Evolutionary conservation across 2,329 filamentous ascomycete genomes (phyloP).

Genomic region (Clonostachys byssicola): DNA sequence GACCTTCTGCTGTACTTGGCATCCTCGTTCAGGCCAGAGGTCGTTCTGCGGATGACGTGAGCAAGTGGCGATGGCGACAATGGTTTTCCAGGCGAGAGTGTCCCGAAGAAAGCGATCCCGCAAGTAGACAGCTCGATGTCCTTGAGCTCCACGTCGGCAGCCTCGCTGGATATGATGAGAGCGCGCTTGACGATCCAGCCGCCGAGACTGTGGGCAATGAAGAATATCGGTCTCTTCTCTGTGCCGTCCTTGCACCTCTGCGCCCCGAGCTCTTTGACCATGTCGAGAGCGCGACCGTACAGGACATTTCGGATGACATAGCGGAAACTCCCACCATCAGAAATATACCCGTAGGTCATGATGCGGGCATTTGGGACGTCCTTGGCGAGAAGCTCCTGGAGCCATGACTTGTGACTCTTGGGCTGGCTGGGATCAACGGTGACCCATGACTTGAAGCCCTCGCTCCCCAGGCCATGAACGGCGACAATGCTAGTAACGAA

Average conservation of each 20-base stretch:
- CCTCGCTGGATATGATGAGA: slow-evolving; percentile 17
- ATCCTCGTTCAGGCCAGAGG: slow-evolving; percentile 6
- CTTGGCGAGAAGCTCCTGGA: slow-evolving; percentile 12
- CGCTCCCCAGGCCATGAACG: slow-evolving; percentile 15
- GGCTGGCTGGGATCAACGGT: slow-evolving; percentile 10
- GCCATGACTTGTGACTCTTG: slow-evolving; percentile 9
- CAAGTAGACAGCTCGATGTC: slow-evolving; percentile 16
- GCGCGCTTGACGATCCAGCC: slow-evolving; percentile 20
- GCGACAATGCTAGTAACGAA: slow-evolving; percentile 14
- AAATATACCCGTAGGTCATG: slow-evolving; percentile 15
- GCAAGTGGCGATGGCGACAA: slow-evolving; percentile 15
- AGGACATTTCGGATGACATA: slow-evolving; percentile 14
- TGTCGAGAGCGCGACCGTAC: slow-evolving; percentile 13
- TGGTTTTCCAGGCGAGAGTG: slow-evolving; percentile 11
- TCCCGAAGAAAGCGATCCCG: slow-evolving; percentile 18
- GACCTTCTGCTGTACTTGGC: background rate
- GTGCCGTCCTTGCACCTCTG: slow-evolving; percentile 10
- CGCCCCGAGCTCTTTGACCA: slow-evolving; percentile 11
- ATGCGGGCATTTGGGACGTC: slow-evolving; percentile 17
- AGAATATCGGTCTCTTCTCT: slow-evolving; percentile 13
- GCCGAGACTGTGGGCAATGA: slow-evolving; percentile 17
- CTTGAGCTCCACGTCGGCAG: slow-evolving; percentile 9
- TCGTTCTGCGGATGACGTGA: slow-evolving; percentile 13
- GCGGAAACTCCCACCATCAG: slow-evolving; percentile 11
- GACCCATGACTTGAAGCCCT: slow-evolving; percentile 16